phyloP scores from a whole-genome alignment of 1,139 yeast species.

The Debaryomycetaceae sp. region DNA sequence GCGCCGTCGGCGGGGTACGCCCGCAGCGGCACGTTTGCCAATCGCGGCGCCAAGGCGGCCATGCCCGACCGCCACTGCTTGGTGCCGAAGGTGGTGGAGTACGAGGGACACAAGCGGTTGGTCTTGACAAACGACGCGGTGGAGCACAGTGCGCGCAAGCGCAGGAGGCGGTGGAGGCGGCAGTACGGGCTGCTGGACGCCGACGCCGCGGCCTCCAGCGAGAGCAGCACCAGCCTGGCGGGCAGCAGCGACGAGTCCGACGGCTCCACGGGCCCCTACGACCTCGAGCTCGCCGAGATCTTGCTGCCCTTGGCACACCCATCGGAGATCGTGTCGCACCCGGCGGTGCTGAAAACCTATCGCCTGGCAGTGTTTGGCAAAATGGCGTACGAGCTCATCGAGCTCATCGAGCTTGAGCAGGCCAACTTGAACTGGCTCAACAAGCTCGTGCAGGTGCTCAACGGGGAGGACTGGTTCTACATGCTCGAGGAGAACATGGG shows the following conservation, averaged over 20 bases:
- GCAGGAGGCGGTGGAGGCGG: slow-evolving; percentile 38
- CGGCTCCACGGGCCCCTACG: slow-evolving; percentile 28
- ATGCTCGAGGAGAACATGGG: slow-evolving; percentile 60
- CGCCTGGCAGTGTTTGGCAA: slow-evolving; percentile 42
- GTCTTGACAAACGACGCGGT: slow-evolving; percentile 36
- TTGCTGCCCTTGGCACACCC: slow-evolving; percentile 79
- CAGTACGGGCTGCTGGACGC: slow-evolving; percentile 13
- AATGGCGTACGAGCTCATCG: slow-evolving; percentile 70
- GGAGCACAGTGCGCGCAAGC: slow-evolving; percentile 22
- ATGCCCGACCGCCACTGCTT: slow-evolving; percentile 15
- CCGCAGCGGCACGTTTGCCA: slow-evolving; percentile 12
- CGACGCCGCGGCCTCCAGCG: slow-evolving; percentile 1
- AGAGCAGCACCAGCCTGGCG: slow-evolving; percentile 1
- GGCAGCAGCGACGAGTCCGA: slow-evolving; percentile 12
- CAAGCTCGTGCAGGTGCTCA: slow-evolving; percentile 66
- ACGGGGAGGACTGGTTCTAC: slow-evolving; percentile 82
- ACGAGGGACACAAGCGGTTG: slow-evolving; percentile 36
- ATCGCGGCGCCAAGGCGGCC: slow-evolving; percentile 32
- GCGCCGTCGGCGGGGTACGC: slow-evolving; percentile 9
- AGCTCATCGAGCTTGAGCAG: slow-evolving; percentile 77
- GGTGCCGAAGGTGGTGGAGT: slow-evolving; percentile 36
- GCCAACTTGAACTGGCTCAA: slow-evolving; percentile 65
- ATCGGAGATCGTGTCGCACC: slow-evolving; percentile 70
- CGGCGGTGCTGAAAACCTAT: slow-evolving; percentile 65
- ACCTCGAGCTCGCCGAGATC: slow-evolving; percentile 46